Base-by-base conservation (phyloP, 78 protist species). In the Cavenderia fasciculata region DNA sequence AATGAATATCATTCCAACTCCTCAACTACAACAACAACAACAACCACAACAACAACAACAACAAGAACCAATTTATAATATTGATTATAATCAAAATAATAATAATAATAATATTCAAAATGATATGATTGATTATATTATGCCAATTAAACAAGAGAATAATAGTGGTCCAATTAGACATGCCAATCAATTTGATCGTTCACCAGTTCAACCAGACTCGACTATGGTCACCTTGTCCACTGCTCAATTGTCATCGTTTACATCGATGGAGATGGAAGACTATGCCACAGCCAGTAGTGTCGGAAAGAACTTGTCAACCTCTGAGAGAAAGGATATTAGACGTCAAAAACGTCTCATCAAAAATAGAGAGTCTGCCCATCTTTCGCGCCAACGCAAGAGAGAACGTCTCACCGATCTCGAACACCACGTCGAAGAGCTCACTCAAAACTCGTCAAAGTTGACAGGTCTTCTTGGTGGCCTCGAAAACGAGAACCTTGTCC, bases 351-450 rank as follows among this genome's bases (percentile, higher is more conserved):
- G 95, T 49, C 69, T 92, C 33, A 77, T 92, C 66, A 92, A 92
- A 73, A 92, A 92, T 62, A 65, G 95, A 51, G 95, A 92, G 68
- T 68, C 88, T 46, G 95, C 95, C 36, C 82, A 76, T 40, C 69
- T 78, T 14, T 77, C 91, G 4, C 77, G 95, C 29, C 92, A 85
- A 65, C 72, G 92, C 56, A 92, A 92, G 86, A 75, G 87, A 79
- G 79, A 71, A 52, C 68, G 87, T 38, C 59, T 92, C 18, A 78
- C 86, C 43, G 61, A 63, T 0, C 59, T 92, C 36, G 93, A 92
- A 40, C 71, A 70, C 54, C 8, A 72, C 21, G 74, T 92, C n/a
- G 85, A 73, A 43, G 82, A 52, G 11, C 71, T 85, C 47, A 38
- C 87, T 29, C 23, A 41, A 18, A 78, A 78, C 54, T 78, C 87